Conservation (phyloP, 1,284 basidiomycete genomes). For the Leccinum pachyderme region DNA sequence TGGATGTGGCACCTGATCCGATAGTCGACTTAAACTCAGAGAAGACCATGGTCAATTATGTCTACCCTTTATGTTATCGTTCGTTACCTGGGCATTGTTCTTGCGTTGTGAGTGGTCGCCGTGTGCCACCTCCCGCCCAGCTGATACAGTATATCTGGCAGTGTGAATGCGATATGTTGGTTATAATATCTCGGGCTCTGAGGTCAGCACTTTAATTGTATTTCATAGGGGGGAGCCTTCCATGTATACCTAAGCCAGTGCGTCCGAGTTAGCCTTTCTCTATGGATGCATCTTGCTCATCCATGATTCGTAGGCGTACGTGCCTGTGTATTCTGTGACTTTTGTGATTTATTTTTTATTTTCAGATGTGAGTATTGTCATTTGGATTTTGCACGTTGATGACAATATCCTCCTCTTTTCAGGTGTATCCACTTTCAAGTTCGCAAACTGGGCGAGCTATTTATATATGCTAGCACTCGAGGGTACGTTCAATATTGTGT, state of each 20-base stretch:
- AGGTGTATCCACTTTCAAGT: slow-evolving; percentile 1
- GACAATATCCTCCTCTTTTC: neutral
- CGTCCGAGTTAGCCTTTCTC: neutral
- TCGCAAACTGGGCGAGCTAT: slow-evolving; percentile 5
- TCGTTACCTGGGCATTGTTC: slow-evolving; percentile 6
- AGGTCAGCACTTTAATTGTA: neutral
- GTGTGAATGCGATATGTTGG: slow-evolving; percentile 2
- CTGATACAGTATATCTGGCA: neutral
- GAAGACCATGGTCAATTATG: slow-evolving; percentile 6
- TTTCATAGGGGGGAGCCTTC: neutral
- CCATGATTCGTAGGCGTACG: neutral
- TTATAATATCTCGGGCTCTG: neutral
- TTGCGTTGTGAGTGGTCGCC: slow-evolving; percentile 5
- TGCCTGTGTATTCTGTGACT: neutral
- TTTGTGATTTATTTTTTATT: neutral
- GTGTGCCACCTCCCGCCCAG: neutral
- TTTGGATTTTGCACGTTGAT: neutral
- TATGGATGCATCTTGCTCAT: neutral
- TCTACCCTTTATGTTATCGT: slow-evolving; percentile 7
- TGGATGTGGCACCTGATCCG: neutral
- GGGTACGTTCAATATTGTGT: neutral
- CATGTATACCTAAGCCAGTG: slow-evolving; percentile 2
- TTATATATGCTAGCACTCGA: slow-evolving; percentile 7
- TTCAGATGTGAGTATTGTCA: slow-evolving; percentile 3
- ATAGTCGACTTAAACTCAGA: neutral